Evolutionary conservation across 2,329 filamentous ascomycete species (phyloP).

Genomic region (Verticillium tricorpus): DNA sequence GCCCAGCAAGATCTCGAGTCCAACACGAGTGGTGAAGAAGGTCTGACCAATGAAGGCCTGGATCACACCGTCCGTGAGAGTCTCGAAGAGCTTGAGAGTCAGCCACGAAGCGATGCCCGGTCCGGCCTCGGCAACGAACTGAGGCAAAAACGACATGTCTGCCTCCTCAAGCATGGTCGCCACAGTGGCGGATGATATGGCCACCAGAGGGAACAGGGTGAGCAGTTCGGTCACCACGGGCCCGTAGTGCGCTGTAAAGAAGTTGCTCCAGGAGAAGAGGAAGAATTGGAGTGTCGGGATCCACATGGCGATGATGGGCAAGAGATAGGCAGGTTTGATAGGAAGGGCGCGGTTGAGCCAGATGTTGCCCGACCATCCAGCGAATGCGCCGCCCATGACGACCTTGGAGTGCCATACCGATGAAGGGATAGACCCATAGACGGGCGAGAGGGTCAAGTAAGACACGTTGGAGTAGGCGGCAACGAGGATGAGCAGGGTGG

Average conservation of each 20-base stretch:
- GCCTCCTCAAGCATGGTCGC: conserved; percentile 61
- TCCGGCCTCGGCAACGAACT: conserved; percentile 56
- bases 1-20: conserved; percentile 65
- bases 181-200: conserved; percentile 59
- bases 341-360: conserved; percentile 45
- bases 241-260: conserved; percentile 65
- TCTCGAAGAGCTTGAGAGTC: conserved; percentile 53
- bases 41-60: conserved; percentile 53
- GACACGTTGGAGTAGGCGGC: conserved; percentile 67
- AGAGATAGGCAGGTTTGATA: conserved; percentile 44
- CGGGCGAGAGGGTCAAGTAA: conserved; percentile 73
- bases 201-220: conserved; percentile 65
- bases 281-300: conserved; percentile 69
- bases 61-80: conserved; percentile 32
- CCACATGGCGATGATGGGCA: conserved; percentile 72
- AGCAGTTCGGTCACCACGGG: conserved; percentile 70
- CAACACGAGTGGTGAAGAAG: conserved; percentile 64
- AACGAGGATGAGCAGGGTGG: conserved; percentile 48
- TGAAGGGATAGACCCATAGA: conserved; percentile 81
- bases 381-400: conserved; percentile 61
- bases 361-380: conserved; percentile 67
- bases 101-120: conserved; percentile 64
- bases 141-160: conserved; percentile 49
- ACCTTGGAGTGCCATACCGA: conserved; percentile 66
- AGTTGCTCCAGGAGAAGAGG: conserved; percentile 61